phyloP scores from a whole-genome alignment of 2,329 filamentous ascomycete species.

The Onygenales sp. region DNA sequence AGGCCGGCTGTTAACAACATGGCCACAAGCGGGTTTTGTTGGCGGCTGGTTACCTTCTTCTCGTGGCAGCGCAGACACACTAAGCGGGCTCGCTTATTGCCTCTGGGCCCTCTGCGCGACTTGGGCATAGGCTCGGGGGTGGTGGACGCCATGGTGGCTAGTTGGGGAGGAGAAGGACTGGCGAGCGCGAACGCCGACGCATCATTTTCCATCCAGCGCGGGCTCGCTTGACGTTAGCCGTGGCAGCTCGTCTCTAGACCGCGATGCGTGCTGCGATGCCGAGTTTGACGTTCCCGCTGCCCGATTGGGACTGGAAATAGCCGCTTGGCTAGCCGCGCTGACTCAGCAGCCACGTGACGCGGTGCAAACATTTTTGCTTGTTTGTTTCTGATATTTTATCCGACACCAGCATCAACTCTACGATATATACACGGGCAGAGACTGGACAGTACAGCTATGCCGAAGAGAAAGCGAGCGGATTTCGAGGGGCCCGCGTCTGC shows the following conservation, averaged over 20 bases:
- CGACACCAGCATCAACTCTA: not conserved
- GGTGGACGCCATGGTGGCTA: not conserved
- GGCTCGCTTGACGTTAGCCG: constrained; percentile 1
- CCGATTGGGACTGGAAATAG: not conserved
- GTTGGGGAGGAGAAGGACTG: not conserved
- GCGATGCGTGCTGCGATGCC: not conserved
- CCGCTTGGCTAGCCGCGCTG: not conserved
- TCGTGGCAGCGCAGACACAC: constrained; percentile 4
- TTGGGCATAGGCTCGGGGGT: not conserved
- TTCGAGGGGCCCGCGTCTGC: constrained; percentile 15
- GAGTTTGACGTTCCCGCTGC: constrained; percentile 1
- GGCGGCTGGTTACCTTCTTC: constrained; percentile 1
- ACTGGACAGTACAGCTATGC: constrained; percentile 18
- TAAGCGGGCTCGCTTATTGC: constrained; percentile 4
- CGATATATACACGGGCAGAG: not conserved
- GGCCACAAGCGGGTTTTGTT: not conserved
- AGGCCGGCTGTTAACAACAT: not conserved
- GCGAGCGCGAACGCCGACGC: not conserved
- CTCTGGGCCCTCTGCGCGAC: not conserved
- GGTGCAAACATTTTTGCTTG: not conserved
- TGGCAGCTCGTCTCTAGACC: not conserved
- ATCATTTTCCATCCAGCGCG: not conserved
- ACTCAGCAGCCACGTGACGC: not conserved
- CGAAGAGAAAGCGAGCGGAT: constrained; percentile 33
- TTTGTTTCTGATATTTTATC: not conserved